Percentiles rank a stretch among this genome's conserved stretches.
Evolutionary conservation across 805 yeast species (phyloP).

Genomic region (Jamesozyma rosinii): DNA sequence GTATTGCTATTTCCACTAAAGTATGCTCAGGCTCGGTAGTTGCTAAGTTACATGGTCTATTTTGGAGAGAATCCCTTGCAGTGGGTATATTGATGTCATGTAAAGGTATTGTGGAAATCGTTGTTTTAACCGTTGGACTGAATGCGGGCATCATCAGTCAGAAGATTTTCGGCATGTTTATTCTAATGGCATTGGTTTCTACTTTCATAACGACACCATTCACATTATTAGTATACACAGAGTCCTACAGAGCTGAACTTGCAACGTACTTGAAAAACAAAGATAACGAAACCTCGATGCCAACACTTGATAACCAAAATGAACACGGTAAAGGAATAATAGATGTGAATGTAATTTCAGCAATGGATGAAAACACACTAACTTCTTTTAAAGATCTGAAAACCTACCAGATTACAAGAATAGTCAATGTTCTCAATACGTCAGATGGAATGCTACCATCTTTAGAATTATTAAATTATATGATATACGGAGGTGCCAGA

Average conservation of each 20-base stretch:
- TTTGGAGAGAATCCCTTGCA: constrained; percentile 64
- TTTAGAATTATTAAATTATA: constrained; percentile 23
- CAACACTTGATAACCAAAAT: not conserved
- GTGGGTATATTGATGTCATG: constrained; percentile 82
- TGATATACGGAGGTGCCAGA: constrained; percentile 11
- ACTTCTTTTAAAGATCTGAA: constrained; percentile 16
- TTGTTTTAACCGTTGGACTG: constrained; percentile 65
- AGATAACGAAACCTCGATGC: constrained; percentile 2
- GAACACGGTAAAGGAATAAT: not conserved
- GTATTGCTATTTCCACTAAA: constrained; percentile 60
- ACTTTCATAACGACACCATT: constrained; percentile 77
- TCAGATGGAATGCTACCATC: constrained; percentile 26
- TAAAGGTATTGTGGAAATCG: constrained; percentile 81
- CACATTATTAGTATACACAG: constrained; percentile 54
- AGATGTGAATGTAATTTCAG: not conserved
- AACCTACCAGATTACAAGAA: constrained; percentile 12
- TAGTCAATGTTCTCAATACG: constrained; percentile 21
- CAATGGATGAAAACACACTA: not conserved
- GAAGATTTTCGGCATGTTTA: constrained; percentile 68
- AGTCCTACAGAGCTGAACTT: constrained; percentile 45
- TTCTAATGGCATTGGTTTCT: constrained; percentile 71
- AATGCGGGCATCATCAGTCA: constrained; percentile 58
- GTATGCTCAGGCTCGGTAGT: constrained; percentile 57
- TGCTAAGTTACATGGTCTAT: constrained; percentile 51
- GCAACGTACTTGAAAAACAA: constrained; percentile 22